phyloP scores from a whole-genome alignment of 495 filamentous ascomycete genomes.

The Penicillium paradoxum region DNA sequence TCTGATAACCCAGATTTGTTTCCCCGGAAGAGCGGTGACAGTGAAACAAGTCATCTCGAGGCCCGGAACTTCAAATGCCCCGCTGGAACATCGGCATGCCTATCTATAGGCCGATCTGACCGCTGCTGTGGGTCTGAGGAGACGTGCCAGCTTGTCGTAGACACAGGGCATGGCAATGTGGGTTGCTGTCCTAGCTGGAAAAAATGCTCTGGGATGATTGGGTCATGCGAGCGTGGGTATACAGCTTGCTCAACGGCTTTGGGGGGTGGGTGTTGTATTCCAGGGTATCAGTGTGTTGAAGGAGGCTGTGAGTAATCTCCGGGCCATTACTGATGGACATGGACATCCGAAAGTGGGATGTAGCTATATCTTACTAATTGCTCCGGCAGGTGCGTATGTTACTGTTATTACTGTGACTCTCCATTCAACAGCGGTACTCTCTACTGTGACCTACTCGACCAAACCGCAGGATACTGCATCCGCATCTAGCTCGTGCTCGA shows the following conservation, averaged over 20 bases:
- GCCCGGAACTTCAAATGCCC: conserved; percentile 69
- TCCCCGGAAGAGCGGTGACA: no score
- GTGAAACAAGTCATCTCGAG: conserved; percentile 3
- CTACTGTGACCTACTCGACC: conserved; percentile 38
- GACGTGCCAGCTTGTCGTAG: conserved; percentile 64
- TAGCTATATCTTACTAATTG: not conserved
- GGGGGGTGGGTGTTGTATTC: conserved; percentile 86
- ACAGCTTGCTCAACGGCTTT: conserved; percentile 59
- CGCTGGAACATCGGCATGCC: conserved; percentile 59
- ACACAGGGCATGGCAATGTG: conserved; percentile 69
- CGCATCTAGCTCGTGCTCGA: conserved; percentile 18
- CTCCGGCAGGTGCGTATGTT: conserved; percentile 35
- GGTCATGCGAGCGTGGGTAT: conserved; percentile 58
- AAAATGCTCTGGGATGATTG: conserved; percentile 61
- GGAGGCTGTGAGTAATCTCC: conserved; percentile 64
- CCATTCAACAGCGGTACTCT: conserved; percentile 38
- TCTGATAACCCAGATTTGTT: not conserved
- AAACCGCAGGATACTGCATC: conserved; percentile 26
- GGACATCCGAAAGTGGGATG: not conserved
- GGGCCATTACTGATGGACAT: no score
- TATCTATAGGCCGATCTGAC: conserved; percentile 62
- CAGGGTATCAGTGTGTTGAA: conserved; percentile 70
- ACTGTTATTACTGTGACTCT: conserved; percentile 45
- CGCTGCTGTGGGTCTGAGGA: conserved; percentile 69
- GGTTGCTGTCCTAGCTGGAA: conserved; percentile 79